Evolutionary conservation across 148 eudicot genomes (phyloP), one percentile per base, ranked within the genome.

Genomic region (Bassia scoparia): DNA sequence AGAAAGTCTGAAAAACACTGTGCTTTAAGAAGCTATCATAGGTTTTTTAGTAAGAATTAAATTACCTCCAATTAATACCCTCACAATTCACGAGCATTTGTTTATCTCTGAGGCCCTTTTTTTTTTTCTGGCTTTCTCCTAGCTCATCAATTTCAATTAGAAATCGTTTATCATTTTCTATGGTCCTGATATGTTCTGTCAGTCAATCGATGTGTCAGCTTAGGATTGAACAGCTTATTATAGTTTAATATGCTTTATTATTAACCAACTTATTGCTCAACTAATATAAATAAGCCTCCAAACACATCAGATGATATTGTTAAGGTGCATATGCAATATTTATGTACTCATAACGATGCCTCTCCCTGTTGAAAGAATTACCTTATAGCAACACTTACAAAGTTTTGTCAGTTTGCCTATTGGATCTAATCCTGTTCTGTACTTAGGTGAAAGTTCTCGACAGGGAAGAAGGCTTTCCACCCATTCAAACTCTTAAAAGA

Each of bases 401-500:
- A 70, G 26, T 21, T 1, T 27, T 58, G 21, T 33, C 46, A 58
- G 11, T 62, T 76, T 23, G 30, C 58, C 63, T 21, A 27, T 66
- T 35, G 34, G 11, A 61, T 77, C 48, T 73, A 44, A 30, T 66
- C 30, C 18, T 62, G 16, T 61, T 65, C 37, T 69, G 61, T 68
- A 61, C 48, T 30, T 62, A 87, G 96, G 87, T 70, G 27, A 72
- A 75, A 67, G 61, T 16, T 71, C 74, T 60, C 52, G 74, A 72
- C 73, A 79, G 35, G 46, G 79, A 63, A 54, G 71, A 81, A 50
- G 48, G 35, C 7, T 80, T 90, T 72, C 98, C 98, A 63, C 80
- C 83, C 65, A 80, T 93, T 61, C 89, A 89, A 84, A 82, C 87
- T 60, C 98, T 93, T 58, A 74, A 79, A 69, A 75, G 79, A 38